Evolutionary conservation across 2,329 filamentous ascomycete species (phyloP), one percentile per base, ranked within the genome.

Genomic region (Calonectria multiphialidica): DNA sequence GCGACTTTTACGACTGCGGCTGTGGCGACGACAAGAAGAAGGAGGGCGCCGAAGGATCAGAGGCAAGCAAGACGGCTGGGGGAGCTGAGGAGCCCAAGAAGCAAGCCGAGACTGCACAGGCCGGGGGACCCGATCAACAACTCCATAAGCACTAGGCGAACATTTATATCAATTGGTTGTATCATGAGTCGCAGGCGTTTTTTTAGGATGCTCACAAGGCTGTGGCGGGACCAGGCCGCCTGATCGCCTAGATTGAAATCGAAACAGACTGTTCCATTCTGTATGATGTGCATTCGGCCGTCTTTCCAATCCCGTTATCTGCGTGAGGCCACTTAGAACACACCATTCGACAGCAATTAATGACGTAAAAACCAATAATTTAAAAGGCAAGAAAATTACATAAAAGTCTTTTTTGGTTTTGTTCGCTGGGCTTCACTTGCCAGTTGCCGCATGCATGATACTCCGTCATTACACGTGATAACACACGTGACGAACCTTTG

Each of bases 1-100:
- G 91, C 18, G 92, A 93, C 78, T 92, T 92, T 80, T 94, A 93
- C 82, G 92, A 94, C 80, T 94, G 92, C 79, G 92, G 92, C 0
- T 94, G 92, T 78, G 92, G 90, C 16, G 92, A 93, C n/a, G 90
- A 92, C 74, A 85, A 83, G 78, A 79, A 80, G 70, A 74, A 78
- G 59, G 80, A 77, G 66, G 66, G 47, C 18, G 68, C 59, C 74
- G 44, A 81, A 75, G 57, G 40, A 23, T 16, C 5, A 12, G 40
- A 62, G 28, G 23, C 9, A 44, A 62, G 33, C 21, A 40, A 59
- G 35, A 42, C 53, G n/a, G 33, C 16, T 37, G n/a, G 35, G 2
- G 73, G 64, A 63, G 62, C 44, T 16, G 40, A 73, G 57, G 59
- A 73, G 63, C 79, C 77, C 40, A 80, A 75, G 25, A 79, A 80